Evolutionary conservation across 345 rosid genomes (phyloP), one percentile per base, ranked within the genome.

Genomic region (Arabis hirsuta): DNA sequence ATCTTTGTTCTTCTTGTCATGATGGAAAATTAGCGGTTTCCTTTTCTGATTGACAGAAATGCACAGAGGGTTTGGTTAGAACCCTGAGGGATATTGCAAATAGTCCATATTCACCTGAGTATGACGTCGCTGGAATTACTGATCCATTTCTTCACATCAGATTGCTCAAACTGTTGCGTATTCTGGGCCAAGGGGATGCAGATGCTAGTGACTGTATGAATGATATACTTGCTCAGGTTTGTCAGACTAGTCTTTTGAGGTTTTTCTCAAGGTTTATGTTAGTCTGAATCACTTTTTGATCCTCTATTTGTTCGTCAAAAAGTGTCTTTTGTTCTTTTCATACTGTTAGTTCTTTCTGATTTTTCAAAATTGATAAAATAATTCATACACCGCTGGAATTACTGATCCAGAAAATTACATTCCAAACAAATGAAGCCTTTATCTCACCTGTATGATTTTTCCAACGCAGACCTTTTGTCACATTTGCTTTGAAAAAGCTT

Each of bases 211-310:
- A 95, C 72, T 55, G 77, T 76, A 95, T 95, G 99, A 95, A 91
- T 81, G 99, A 95, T 85, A 88, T 95, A 73, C 99, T 95, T 73
- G 97, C 99, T 27, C 99, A 95, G 96, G 99, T 91, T 32, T 73
- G 84, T 83, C 45, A 29, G 56, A 51, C 73, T 67, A 50, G 39
- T 69, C 48, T 47, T 20, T 45, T 19, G 24, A 68, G 34, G 10
- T 5, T 34, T 60, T 54, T 36, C 19, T 45, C 12, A 45, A 67
- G 56, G 65, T 64, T 26, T 54, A 54, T 75, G 52, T 27, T 52
- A 34, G 20, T 31, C 16, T 39, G 36, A 39, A 64, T 55, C 58
- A 27, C 53, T 55, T 73, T 73, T 29, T 65, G 42, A 22, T 57
- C 60, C 27, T 42, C 14, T 13, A 8, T 29, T 29, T 43, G 12